phyloP scores from a whole-genome alignment of 2,329 filamentous ascomycete species.

The Trichophyton equinum region DNA sequence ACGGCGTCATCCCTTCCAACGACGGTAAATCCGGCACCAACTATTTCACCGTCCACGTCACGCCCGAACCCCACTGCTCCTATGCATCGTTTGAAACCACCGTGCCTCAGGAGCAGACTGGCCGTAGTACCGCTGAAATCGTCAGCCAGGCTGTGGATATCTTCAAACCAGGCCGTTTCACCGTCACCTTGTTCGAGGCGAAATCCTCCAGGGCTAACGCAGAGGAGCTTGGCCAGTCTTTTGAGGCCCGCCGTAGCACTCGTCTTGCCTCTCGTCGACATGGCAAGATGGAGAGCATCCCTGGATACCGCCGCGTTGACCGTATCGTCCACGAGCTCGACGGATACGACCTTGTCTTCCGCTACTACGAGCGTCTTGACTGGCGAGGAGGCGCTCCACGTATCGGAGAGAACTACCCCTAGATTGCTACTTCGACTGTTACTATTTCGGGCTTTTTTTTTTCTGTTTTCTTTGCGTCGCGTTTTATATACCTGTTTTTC shows the following conservation, averaged over 20 bases:
- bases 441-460: slow-evolving; percentile 2
- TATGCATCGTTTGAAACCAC: slow-evolving; percentile 99
- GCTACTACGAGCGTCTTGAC: slow-evolving; percentile 86
- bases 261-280: slow-evolving; percentile 33
- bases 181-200: slow-evolving; percentile 88
- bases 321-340: slow-evolving; percentile 95
- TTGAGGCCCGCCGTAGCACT: slow-evolving; percentile 30
- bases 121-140: slow-evolving; percentile 77
- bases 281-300: slow-evolving; percentile 59
- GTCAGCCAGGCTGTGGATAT: slow-evolving; percentile 90
- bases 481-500: no score
- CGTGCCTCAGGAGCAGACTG: slow-evolving; percentile 76
- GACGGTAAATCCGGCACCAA: slow-evolving; percentile 49
- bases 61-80: slow-evolving; percentile 90
- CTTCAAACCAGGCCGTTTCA: slow-evolving; percentile 96
- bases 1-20: slow-evolving; percentile 79
- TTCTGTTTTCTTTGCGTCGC: neutral
- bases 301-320: slow-evolving; percentile 79
- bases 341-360: slow-evolving; percentile 91
- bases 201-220: slow-evolving; percentile 40
- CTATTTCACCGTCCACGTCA: slow-evolving; percentile 98
- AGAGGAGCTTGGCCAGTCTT: slow-evolving; percentile 24
- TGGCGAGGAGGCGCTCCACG: slow-evolving; percentile 56
- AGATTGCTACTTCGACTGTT: neutral
- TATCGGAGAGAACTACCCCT: slow-evolving; percentile 40